Evolutionary conservation across 1,284 basidiomycete species (phyloP), one percentile per base, ranked within the genome.

Genomic region (Anthracocystis panici-leucophaei): DNA sequence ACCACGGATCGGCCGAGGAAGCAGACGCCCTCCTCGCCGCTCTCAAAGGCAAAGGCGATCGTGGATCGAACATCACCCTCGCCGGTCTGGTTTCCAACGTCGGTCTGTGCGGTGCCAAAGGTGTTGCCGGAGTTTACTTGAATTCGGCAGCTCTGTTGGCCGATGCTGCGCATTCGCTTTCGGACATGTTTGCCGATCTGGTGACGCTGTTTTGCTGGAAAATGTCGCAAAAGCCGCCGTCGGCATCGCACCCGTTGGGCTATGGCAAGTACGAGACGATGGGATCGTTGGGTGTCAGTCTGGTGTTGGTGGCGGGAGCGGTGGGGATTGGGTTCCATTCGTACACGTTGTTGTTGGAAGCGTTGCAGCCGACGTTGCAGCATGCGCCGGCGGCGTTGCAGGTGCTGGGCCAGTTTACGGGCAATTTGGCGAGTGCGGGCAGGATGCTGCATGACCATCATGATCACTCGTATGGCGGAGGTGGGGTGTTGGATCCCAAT

Each of bases 241-340:
- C 91, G 7, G 89, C 88, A 75, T 88, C 86, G 67, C 96, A 94
- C 83, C 94, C 94, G 0, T 92, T 92, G 69, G 94, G 89, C 5
- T 95, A 95, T 82, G 93, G 55, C 20, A 98, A 97, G 86, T 95
- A 94, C 79, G 95, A 98, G 86, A 95, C 95, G 5, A 88, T 96
- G 46, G 95, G 95, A 49, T 95, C 94, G 11, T 90, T 92, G 9
- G 90, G 91, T 31, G 92, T 96, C 54, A 92, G 92, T 11, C 86
- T 95, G 49, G 89, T 96, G 55, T 89, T 96, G 52, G 87, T 89
- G 10, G 88, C 92, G 7, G 95, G 95, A 40, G 94, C 94, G 0
- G 88, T 96, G 18, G 95, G 94, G 40, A 95, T 98, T 64, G 95
- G 86, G 52, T 89, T 95, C 76, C 96, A 99, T 87, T 95, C 94